Conservation (phyloP, 805 yeast genomes). For the Torulaspora gathmanii region DNA sequence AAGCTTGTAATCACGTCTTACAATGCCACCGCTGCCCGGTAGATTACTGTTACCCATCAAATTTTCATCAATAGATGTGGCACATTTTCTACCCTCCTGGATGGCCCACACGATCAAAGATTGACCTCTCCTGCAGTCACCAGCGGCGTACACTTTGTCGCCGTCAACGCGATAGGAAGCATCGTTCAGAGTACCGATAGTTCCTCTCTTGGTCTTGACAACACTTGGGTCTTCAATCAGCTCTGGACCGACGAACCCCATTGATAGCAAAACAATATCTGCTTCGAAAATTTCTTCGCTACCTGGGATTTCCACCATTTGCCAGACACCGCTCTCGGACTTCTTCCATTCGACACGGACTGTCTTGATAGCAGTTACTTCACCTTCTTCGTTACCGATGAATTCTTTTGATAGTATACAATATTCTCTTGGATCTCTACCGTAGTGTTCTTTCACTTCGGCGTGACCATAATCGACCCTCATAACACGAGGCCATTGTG, state of each 20-base stretch:
- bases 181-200: constrained; percentile 51
- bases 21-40: constrained; percentile 93
- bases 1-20: constrained; percentile 72
- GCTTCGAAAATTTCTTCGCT: constrained; percentile 93
- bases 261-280: constrained; percentile 85
- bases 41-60: constrained; percentile 74
- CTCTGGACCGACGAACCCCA: constrained; percentile 98
- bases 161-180: constrained; percentile 64
- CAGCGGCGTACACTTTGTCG: constrained; percentile 85
- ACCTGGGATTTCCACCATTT: constrained; percentile 95
- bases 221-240: constrained; percentile 54
- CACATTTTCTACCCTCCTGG: constrained; percentile 99
- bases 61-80: constrained; percentile 80
- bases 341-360: constrained; percentile 98
- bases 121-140: constrained; percentile 99
- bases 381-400: constrained; percentile 90
- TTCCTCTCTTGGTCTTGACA: constrained; percentile 71
- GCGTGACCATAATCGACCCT: constrained; percentile 97
- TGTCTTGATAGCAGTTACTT: constrained; percentile 91
- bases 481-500: constrained; percentile 98
- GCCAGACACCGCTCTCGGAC: constrained; percentile 95
- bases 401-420: constrained; percentile 93
- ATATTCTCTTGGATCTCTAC: constrained; percentile 96
- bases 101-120: constrained; percentile 98
- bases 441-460: constrained; percentile 91